Evolutionary conservation across 2,329 filamentous ascomycete genomes (phyloP).

Genomic region (Colletotrichum sp.): DNA sequence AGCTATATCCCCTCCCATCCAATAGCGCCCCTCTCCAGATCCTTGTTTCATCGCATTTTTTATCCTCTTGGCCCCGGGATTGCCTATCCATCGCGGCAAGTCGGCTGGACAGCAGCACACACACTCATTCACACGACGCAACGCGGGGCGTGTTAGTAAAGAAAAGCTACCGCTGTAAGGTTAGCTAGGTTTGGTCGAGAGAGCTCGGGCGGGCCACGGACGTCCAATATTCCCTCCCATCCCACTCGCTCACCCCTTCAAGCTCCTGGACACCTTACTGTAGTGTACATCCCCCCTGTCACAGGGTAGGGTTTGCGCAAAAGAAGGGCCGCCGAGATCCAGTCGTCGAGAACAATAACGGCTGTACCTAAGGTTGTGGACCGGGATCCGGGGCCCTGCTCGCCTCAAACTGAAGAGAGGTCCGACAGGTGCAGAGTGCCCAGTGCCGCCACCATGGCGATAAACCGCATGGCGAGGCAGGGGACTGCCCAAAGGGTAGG

Average conservation of each 20-base stretch:
- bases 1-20: conserved; percentile 18
- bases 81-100: conserved; percentile 6
- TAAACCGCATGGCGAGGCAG: conserved; percentile 8
- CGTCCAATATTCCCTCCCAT: conserved; percentile 5
- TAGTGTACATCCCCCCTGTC: background rate
- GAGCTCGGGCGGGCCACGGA: conserved; percentile 20
- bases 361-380: background rate
- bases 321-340: conserved; percentile 6
- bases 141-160: background rate
- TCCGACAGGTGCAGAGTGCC: background rate
- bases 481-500: conserved; percentile 12
- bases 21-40: conserved; percentile 13
- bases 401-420: conserved; percentile 9
- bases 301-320: background rate
- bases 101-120: background rate
- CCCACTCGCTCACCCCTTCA: background rate
- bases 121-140: background rate
- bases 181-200: conserved; percentile 13
- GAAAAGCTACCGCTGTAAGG: background rate
- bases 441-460: conserved; percentile 16
- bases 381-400: conserved; percentile 6
- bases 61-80: background rate
- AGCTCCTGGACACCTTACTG: background rate
- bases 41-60: conserved; percentile 23
- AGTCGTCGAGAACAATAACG: background rate